These are phyloP conservation scores for Alternaria triticina DNA, from an alignment of 2,329 filamentous ascomycete genomes.

Conservation along the genomic window DNA sequence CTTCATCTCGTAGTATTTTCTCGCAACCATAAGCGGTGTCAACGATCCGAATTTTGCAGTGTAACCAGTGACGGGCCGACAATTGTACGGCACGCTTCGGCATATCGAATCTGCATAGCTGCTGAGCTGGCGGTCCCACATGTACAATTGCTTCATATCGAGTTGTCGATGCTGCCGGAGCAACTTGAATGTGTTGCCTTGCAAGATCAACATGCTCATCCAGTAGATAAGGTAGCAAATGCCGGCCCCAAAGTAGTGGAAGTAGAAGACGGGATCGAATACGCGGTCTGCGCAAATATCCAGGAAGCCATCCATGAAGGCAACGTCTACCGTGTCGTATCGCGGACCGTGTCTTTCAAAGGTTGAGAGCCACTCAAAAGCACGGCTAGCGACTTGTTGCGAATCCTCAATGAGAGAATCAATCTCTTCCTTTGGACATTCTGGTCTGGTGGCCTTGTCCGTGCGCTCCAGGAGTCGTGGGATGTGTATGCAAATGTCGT, in stretches of 20 bases:
- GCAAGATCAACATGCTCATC: constrained; percentile 46
- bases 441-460: constrained; percentile 24
- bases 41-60: constrained; percentile 42
- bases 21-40: constrained; percentile 44
- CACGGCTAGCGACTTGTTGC: constrained; percentile 29
- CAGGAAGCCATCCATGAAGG: constrained; percentile 34
- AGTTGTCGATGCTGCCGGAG: constrained; percentile 32
- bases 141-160: constrained; percentile 36
- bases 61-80: constrained; percentile 36
- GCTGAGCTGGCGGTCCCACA: constrained; percentile 41
- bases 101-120: constrained; percentile 43
- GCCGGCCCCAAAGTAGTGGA: constrained; percentile 40
- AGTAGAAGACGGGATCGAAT: constrained; percentile 40
- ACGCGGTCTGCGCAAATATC: constrained; percentile 32
- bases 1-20: constrained; percentile 43
- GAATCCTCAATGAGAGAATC: constrained; percentile 37
- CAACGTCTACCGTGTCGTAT: constrained; percentile 34
- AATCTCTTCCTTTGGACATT: constrained; percentile 18
- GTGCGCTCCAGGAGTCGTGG: constrained; percentile 45
- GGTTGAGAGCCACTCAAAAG: constrained; percentile 38
- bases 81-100: constrained; percentile 41
- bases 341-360: constrained; percentile 39
- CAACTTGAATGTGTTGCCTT: constrained; percentile 43
- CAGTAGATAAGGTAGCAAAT: constrained; percentile 47
- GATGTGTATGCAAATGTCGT: constrained; percentile 43